Percentiles rank a stretch among this genome's conserved stretches.
These are phyloP conservation scores for Ogataea henricii DNA, from an alignment of 805 yeast species.

Conservation along the genomic window DNA sequence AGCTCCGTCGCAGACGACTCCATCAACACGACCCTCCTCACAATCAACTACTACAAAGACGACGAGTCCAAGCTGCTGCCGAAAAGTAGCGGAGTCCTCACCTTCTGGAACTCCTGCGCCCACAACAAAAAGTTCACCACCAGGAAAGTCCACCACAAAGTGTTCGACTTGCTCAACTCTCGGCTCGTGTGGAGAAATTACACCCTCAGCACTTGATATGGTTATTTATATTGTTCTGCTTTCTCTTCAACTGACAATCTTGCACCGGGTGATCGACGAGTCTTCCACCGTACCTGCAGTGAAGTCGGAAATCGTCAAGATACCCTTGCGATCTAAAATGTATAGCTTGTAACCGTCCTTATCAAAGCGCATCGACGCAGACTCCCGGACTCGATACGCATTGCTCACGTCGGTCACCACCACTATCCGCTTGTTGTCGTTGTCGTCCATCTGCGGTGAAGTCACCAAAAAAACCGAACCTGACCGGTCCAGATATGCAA, in stretches of 20 bases:
- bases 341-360: slow-evolving; percentile 79
- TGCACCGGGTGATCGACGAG: slow-evolving; percentile 66
- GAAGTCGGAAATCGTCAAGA: slow-evolving; percentile 78
- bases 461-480: slow-evolving; percentile 74
- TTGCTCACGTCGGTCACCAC: slow-evolving; percentile 77
- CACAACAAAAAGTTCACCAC: slow-evolving; percentile 25
- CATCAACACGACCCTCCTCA: slow-evolving; percentile 32
- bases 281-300: slow-evolving; percentile 81
- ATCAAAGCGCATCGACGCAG: slow-evolving; percentile 79
- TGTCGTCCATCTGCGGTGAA: slow-evolving; percentile 57
- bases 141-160: slow-evolving; percentile 30
- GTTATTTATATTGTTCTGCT: too few relatives aligned
- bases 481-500: slow-evolving; percentile 76
- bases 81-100: slow-evolving; percentile 1
- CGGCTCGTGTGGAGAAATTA: slow-evolving; percentile 19
- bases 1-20: slow-evolving; percentile 10
- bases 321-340: slow-evolving; percentile 79
- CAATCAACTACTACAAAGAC: slow-evolving; percentile 26
- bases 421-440: slow-evolving; percentile 59
- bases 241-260: slow-evolving; percentile 44
- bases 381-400: slow-evolving; percentile 69
- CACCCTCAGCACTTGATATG: slow-evolving; percentile 10
- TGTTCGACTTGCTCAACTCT: slow-evolving; percentile 35
- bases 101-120: neutral
- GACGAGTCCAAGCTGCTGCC: slow-evolving; percentile 25